Evolutionary conservation across 2,329 filamentous ascomycete genomes (phyloP), one percentile per base, ranked within the genome.

Genomic region (Ascochyta clinopodiicola): DNA sequence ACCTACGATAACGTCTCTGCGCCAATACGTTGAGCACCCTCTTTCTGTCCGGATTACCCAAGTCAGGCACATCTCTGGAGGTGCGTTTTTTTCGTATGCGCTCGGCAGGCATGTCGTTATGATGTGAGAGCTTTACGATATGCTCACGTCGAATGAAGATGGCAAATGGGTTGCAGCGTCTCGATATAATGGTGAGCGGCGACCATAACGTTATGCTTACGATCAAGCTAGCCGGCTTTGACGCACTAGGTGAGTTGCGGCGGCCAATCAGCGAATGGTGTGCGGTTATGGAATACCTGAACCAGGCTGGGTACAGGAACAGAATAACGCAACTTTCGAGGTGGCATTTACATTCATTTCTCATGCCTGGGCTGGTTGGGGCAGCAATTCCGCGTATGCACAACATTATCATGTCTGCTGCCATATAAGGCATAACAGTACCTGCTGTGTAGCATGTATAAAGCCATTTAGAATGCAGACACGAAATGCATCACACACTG

Each of bases 1-100:
- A 55, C 68, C 32, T 57, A 71, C 68, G 65, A 45, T 73, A 73
- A 63, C 70, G 60, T 35, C 70, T 62, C 43, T 73, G 70, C 4
- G 69, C 70, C 6, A 73, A 44, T 0, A 73, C 67, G 53, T 71
- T 73, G 4, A 73, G 53, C 38, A 71, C 62, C 37, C 70, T 59
- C 55, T 71, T 71, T 31, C 70, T 58, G 39, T 73, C 70, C 4
- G 70, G 70, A 54, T 71, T 57, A 4, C 70, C 69, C 13, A 42
- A 39, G 6, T 57, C 49, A 25, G 70, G 70, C 9, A 72, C 61
- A 3, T 48, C 43, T 21, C 59, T 53, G 9, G 61, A 51, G n/a
- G 57, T 67, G 29, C 60, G 64, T 25, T 60, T 61, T 43, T 67
- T 70, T 31, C 50, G 63, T n/a, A 55, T 56, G 15, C 52, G 60